Evolutionary conservation across 2,329 filamentous ascomycete species (phyloP).

Genomic region (Magnaporthiopsis incrustans): DNA sequence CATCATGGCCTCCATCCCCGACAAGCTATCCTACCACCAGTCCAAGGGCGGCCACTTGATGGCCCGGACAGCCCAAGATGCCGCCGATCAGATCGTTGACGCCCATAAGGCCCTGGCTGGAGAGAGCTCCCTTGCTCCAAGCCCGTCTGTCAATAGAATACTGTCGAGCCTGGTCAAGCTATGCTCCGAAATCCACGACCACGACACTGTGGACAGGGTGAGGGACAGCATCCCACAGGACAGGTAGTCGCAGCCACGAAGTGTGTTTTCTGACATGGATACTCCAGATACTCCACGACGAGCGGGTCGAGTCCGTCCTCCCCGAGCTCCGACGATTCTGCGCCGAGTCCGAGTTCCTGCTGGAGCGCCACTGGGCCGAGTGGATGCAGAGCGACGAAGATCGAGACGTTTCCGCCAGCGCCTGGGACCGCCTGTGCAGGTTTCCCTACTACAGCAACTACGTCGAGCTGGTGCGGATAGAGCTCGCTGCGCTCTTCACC

Average conservation of each 20-base stretch:
- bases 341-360: constrained; percentile 32
- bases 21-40: background rate
- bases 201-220: background rate
- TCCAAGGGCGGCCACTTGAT: background rate
- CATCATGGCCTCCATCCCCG: background rate
- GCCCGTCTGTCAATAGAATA: constrained; percentile 1
- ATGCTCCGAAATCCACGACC: background rate
- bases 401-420: constrained; percentile 11
- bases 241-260: background rate
- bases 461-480: constrained; percentile 36
- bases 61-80: background rate
- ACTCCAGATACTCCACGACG: constrained; percentile 25
- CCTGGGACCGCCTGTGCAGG: constrained; percentile 18
- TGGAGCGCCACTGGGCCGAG: constrained; percentile 36
- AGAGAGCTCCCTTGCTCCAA: background rate
- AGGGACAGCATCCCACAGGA: background rate
- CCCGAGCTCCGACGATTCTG: constrained; percentile 32
- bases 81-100: constrained; percentile 1
- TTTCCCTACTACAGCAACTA: constrained; percentile 46
- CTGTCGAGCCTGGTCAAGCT: constrained; percentile 1
- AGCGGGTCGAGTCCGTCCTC: constrained; percentile 23
- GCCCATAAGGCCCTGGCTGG: background rate
- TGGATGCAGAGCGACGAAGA: constrained; percentile 20
- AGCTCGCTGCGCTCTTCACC: constrained; percentile 31
- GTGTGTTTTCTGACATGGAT: background rate